Percentiles rank a stretch among this genome's conserved stretches.
These are phyloP conservation scores for Poa annua DNA, from an alignment of 176 grass and related monocot species.

Conservation along the genomic window DNA sequence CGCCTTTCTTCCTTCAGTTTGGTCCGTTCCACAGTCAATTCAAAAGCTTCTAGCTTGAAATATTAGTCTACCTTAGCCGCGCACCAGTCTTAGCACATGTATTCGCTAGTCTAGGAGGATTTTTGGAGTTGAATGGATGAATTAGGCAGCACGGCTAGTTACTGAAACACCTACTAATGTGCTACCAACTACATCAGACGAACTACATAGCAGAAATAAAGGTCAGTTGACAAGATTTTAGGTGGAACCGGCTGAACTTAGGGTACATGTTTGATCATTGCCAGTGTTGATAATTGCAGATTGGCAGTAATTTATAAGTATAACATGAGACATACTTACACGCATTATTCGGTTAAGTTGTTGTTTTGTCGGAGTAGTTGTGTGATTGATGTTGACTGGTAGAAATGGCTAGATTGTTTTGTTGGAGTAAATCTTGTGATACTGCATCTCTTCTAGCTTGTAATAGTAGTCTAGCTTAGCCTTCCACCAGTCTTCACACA, in stretches of 20 bases:
- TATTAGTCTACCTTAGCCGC: too few species aligned
- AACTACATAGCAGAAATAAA: too few species aligned
- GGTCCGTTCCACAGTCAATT: neutral
- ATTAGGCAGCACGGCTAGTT: too few species aligned
- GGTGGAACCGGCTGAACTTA: neutral
- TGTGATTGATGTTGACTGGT: conserved; percentile 14
- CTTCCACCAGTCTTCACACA: neutral
- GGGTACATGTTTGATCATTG: neutral
- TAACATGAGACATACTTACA: neutral
- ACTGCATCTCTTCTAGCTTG: neutral
- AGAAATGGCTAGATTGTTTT: neutral
- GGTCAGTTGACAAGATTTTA: too few species aligned
- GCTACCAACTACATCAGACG: too few species aligned
- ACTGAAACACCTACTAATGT: too few species aligned
- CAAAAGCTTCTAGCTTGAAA: neutral
- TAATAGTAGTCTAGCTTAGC: conserved; percentile 8
- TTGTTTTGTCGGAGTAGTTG: neutral
- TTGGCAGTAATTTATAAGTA: neutral
- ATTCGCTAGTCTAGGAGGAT: too few species aligned
- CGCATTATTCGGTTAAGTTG: neutral
- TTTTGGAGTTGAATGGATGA: too few species aligned
- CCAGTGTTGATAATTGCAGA: neutral
- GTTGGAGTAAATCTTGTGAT: neutral
- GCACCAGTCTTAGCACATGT: too few species aligned
- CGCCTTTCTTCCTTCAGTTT: neutral